Evolutionary conservation across 495 filamentous ascomycete species (phyloP), one percentile per base, ranked within the genome.

Genomic region (Xylaria acuta): DNA sequence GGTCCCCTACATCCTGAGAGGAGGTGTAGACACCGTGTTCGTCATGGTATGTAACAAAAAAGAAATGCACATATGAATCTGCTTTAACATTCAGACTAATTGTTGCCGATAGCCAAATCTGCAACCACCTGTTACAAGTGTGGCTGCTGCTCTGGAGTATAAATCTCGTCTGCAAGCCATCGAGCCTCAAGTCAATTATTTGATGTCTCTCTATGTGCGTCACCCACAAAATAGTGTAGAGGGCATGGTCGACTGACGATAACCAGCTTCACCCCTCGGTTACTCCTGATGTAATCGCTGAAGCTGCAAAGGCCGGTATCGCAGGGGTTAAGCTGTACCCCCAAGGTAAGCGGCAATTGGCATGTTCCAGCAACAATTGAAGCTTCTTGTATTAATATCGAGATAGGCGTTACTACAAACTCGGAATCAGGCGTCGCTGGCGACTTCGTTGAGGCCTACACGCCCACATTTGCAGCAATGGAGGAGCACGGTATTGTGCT

Each of bases 381-480:
- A 25, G 3, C 2, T 16, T 67, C 12, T 64, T 18, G 5, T 60
- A 58, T 56, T 72, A 56, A 72, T 18, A 38, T 45, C 11, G 20
- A 47, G 20, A 51, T 66, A 78, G 91, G 90, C 3, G 88, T 92
- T 9, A 97, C 94, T 0, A 97, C 95, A 67, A 97, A 97, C 82
- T 95, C 92, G 22, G 88, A 90, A 67, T 88, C 89, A 63, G 95
- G 94, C 25, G 93, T 97, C 25, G 83, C 94, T 38, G 83, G 84
- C 7, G 80, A 77, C 32, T 84, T 84, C 67, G 45, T 71, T 38
- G 87, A 86, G 25, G 72, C 81, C 51, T 94, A 90, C 81, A 92
- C 93, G 76, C 90, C 91, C 18, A 91, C 97, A 43, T 95, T 98
- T 71, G 88, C 85, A 5, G 91, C 90, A 73, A 97, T 98, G 86